Evolutionary conservation across 2,329 filamentous ascomycete genomes (phyloP), one percentile per base, ranked within the genome.

Genomic region (Talaromyces albobiverticillius): DNA sequence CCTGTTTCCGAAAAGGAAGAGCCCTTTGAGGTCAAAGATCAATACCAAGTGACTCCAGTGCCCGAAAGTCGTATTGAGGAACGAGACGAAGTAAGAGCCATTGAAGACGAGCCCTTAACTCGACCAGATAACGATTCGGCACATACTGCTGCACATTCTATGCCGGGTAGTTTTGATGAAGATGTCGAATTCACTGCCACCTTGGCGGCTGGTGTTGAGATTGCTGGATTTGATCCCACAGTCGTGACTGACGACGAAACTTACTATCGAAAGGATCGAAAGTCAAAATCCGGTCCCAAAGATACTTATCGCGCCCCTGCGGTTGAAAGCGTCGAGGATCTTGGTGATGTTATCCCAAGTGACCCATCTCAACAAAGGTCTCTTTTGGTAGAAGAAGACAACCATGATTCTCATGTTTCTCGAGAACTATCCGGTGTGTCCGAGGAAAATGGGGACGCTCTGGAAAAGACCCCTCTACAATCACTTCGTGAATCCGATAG

Each of bases 121-220:
- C 50, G 29, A 26, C 20, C 46, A 26, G 16, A 36, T 36, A 41
- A 52, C 18, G 40, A 34, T 34, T 46, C 26, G 3, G 29, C 26
- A 16, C 23, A 16, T 25, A 29, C 22, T 9, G 46, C 51, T 10
- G 36, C 47, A 14, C 49, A 43, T 20, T 40, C 32, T 9, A 55
- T 57, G 42, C 55, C 55, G 22, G 87, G 86, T 18, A 73, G 79
- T 9, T 91, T 88, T 62, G 81, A 75, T 1, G 81, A 86, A 54
- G 87, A 90, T 60, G 71, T 87, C 8, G 84, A 84, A 49, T 90
- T 90, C 60, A 83, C 85, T 7, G 87, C 87, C 25, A 83, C 82
- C 3, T 71, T 90, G 45, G 86, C 86, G 54, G 88, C 86, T 46
- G 86, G 84, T 1, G 76, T 89, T 46, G 74, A 85, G 64, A 80